These are phyloP conservation scores for Lichina pygmaea DNA, from an alignment of 495 filamentous ascomycete species.

Conservation along the genomic window DNA sequence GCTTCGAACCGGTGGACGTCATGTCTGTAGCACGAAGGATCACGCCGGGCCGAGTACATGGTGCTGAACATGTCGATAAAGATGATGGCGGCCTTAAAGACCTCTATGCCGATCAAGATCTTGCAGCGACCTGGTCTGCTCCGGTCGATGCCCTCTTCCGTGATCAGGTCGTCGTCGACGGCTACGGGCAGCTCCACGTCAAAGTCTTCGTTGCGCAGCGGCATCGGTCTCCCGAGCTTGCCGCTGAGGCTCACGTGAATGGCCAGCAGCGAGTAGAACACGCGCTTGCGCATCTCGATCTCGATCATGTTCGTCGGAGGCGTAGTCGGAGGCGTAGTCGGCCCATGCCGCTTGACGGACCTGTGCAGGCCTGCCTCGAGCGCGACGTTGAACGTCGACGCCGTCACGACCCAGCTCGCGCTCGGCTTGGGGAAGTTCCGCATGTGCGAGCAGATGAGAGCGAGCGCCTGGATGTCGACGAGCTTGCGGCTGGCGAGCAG, in stretches of 20 bases:
- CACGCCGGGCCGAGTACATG: constrained; percentile 35
- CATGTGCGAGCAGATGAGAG: constrained; percentile 38
- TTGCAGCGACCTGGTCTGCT: constrained; percentile 27
- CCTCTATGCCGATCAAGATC: constrained; percentile 33
- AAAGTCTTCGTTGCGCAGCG: constrained; percentile 38
- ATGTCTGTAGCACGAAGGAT: constrained; percentile 29
- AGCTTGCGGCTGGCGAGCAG: constrained; percentile 29
- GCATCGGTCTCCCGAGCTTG: constrained; percentile 51
- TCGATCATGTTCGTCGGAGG: constrained; percentile 24
- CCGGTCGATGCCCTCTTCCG: constrained; percentile 21
- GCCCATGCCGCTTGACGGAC: constrained; percentile 29
- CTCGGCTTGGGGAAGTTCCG: constrained; percentile 59
- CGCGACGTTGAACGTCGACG: constrained; percentile 30
- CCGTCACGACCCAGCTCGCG: constrained; percentile 34
- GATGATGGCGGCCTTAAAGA: constrained; percentile 29
- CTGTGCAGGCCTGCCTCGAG: constrained; percentile 50
- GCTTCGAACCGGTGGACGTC: constrained; percentile 32
- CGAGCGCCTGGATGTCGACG: constrained; percentile 40
- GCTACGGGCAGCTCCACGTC: constrained; percentile 48
- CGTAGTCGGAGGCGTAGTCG: constrained; percentile 19
- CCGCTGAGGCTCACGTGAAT: constrained; percentile 38
- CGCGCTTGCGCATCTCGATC: constrained; percentile 47
- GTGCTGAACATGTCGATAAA: constrained; percentile 44
- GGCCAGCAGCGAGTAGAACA: constrained; percentile 42
- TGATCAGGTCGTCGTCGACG: constrained; percentile 36